phyloP scores from a whole-genome alignment of 305 asterid species.

The Fraxinus albicans region DNA sequence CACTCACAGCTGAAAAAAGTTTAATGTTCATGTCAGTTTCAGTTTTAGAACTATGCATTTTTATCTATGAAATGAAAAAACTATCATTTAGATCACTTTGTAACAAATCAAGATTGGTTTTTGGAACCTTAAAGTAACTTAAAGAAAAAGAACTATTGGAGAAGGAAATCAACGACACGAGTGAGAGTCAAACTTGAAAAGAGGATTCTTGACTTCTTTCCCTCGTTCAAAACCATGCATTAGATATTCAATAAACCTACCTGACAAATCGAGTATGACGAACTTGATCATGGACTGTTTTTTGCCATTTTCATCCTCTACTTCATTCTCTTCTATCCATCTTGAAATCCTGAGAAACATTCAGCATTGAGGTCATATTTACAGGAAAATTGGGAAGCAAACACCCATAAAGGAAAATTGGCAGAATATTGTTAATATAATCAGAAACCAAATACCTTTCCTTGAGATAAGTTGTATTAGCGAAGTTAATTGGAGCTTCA shows the following conservation, averaged over 20 bases:
- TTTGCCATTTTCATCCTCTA: conserved; percentile 37
- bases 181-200: neutral
- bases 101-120: neutral
- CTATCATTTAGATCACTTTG: neutral
- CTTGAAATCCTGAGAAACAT: conserved; percentile 55
- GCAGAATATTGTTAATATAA: neutral
- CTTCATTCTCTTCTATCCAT: conserved; percentile 68
- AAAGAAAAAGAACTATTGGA: neutral
- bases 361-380: neutral
- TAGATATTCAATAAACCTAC: conserved; percentile 37
- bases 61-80: neutral
- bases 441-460: conserved; percentile 51
- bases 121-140: neutral
- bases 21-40: neutral
- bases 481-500: conserved; percentile 85
- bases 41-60: neutral
- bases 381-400: neutral
- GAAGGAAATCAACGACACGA: neutral
- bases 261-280: conserved; percentile 70
- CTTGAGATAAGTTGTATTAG: conserved; percentile 73
- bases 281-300: conserved; percentile 41
- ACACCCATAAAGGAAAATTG: neutral
- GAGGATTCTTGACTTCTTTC: neutral
- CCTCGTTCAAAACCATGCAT: neutral
- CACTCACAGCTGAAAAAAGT: conserved; percentile 60